Percentiles rank a stretch among this genome's conserved stretches.
Evolutionary conservation across 1,284 basidiomycete species (phyloP).

Genomic region (Rhodotorula glutinis): DNA sequence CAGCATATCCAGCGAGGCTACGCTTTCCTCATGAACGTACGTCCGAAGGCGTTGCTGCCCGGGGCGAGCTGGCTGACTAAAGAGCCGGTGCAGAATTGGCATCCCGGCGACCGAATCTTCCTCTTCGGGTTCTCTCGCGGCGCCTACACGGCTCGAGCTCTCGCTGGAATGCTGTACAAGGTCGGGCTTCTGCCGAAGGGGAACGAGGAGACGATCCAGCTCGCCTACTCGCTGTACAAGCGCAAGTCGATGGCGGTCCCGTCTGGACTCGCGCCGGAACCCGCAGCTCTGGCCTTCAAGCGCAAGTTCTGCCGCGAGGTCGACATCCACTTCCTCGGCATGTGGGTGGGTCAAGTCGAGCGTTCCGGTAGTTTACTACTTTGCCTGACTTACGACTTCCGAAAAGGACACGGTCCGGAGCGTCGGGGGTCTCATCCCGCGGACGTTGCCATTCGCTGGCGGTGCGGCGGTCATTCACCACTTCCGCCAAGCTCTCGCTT

Average conservation of each 20-base stretch:
- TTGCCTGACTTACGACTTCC: slow-evolving; percentile 41
- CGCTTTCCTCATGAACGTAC: slow-evolving; percentile 43
- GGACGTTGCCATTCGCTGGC: slow-evolving; percentile 60
- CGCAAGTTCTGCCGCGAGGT: slow-evolving; percentile 42
- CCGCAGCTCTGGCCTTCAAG: slow-evolving; percentile 41
- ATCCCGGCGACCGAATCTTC: slow-evolving; percentile 48
- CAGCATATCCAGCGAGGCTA: slow-evolving; percentile 52
- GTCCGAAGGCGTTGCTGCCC: not conserved
- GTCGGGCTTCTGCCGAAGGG: slow-evolving; percentile 46
- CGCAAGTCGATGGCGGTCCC: slow-evolving; percentile 16
- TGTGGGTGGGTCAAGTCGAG: slow-evolving; percentile 23
- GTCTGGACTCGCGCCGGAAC: slow-evolving; percentile 13
- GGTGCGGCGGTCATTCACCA: slow-evolving; percentile 59
- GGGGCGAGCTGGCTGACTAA: no score
- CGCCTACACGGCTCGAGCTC: slow-evolving; percentile 48
- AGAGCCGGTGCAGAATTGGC: slow-evolving; percentile 5
- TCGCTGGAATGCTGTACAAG: slow-evolving; percentile 52
- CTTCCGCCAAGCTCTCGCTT: slow-evolving; percentile 64
- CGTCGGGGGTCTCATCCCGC: slow-evolving; percentile 61
- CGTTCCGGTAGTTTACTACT: not conserved
- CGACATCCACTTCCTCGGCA: slow-evolving; percentile 46
- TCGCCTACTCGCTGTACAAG: slow-evolving; percentile 47
- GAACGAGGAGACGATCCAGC: slow-evolving; percentile 44
- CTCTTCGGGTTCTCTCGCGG: slow-evolving; percentile 50
- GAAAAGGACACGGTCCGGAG: slow-evolving; percentile 62